A percentile compares a stretch with the other conserved stretches of the same genome.
phyloP scores from a whole-genome alignment of 2,329 filamentous ascomycete species.

The Blastomyces emzantsi region DNA sequence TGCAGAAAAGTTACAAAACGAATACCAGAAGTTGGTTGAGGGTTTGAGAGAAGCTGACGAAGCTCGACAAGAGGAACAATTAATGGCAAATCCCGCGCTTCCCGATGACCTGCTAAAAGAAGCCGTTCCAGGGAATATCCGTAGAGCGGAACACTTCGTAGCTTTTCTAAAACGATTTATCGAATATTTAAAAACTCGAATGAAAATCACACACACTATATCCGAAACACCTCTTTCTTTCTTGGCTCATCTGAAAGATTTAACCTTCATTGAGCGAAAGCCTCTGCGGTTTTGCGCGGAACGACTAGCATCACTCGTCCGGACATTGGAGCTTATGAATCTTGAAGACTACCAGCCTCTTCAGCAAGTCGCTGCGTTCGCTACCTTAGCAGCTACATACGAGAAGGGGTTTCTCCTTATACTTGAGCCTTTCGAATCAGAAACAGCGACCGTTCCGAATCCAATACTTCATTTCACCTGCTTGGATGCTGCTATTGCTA shows the following conservation, averaged over 20 bases:
- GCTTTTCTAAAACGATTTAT: conserved; percentile 94
- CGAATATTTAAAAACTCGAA: conserved; percentile 93
- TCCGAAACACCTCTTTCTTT: conserved; percentile 96
- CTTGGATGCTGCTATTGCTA: conserved; percentile 93
- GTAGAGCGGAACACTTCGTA: conserved; percentile 91
- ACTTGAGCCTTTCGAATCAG: conserved; percentile 93
- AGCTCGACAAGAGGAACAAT: conserved; percentile 83
- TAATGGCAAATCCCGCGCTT: conserved; percentile 92
- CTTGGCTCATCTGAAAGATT: conserved; percentile 81
- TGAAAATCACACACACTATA: conserved; percentile 97
- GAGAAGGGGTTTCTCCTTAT: conserved; percentile 95
- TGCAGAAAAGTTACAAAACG: conserved; percentile 84
- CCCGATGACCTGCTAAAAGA: conserved; percentile 93
- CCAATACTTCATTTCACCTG: conserved; percentile 97
- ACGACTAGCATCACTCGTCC: conserved; percentile 82
- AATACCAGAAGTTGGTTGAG: conserved; percentile 92
- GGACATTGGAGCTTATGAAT: conserved; percentile 90
- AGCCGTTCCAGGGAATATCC: conserved; percentile 91
- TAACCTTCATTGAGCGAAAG: conserved; percentile 97
- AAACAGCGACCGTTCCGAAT: conserved; percentile 90
- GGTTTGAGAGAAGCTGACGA: conserved; percentile 82
- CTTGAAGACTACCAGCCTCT: conserved; percentile 97
- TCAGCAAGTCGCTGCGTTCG: conserved; percentile 96
- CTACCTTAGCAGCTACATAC: conserved; percentile 90
- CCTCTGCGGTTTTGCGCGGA: conserved; percentile 89